Evolutionary conservation across 2,329 filamentous ascomycete genomes (phyloP), one percentile per base, ranked within the genome.

Genomic region (Cordyceps cicadae): DNA sequence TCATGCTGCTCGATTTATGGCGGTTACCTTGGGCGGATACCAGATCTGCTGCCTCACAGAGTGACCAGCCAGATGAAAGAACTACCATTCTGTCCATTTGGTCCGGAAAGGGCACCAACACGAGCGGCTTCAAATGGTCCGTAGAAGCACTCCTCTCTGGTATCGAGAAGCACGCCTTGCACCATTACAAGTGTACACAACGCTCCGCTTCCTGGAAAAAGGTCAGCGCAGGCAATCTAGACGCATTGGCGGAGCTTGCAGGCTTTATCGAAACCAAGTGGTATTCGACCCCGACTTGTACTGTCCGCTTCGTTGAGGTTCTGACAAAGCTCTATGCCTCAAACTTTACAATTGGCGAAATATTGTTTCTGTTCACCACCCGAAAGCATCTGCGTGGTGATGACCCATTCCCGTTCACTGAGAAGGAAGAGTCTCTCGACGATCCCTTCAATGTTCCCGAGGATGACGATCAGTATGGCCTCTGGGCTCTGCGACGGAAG

Each of bases 371-470:
- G 2, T 60, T 60, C n/a, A 60, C 58, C 9, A 54, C 50, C 4
- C n/a, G 52, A 21, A 48, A 54, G n/a, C 58, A 60, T 24, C 17
- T 60, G 19, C 50, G 50, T n/a, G 34, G n/a, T 7, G 58, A 60
- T 32, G 58, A 60, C 49, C 50, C 58, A 3, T 60, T 60, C n/a
- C 58, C 58, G 5, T 39, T 24, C 26, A 60, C 58, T 5, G 58
- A 54, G 26, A 41, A 48, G 14, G 50, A 60, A 9, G 58, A 60
- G 21, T 60, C 58, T 26, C 34, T 60, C 19, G 58, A 60, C 21
- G 58, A 60, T n/a, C 58, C 58, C 9, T 49, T 60, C n/a, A 60
- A 60, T 39, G 58, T 60, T 21, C 58, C 58, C 17, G 58, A 60
- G 24, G 58, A 60, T 17, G 58, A 54, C 29, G 41, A 39, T 19